phyloP scores from a whole-genome alignment of 164 flowering plant genomes.

The Macadamia integrifolia region DNA sequence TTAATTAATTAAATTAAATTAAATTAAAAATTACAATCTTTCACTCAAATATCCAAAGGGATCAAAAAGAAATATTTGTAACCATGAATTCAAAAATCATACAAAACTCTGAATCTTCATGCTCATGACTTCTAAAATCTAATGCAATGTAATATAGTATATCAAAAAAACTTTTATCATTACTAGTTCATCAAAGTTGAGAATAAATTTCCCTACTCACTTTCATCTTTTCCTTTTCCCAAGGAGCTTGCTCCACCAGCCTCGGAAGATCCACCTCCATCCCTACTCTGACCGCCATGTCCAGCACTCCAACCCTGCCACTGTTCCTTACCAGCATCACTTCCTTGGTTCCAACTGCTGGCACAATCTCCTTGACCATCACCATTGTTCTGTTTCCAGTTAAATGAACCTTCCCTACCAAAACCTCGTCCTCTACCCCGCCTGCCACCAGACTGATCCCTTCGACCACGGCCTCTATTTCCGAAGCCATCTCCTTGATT shows the following conservation, averaged over 20 bases:
- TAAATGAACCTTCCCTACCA: too few relatives aligned
- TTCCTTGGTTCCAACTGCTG: slow-evolving; percentile 20
- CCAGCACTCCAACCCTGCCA: slow-evolving; percentile 20
- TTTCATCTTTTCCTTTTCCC: neutral
- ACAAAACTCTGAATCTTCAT: too few relatives aligned
- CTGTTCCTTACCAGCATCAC: slow-evolving; percentile 9
- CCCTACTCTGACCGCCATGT: slow-evolving; percentile 14
- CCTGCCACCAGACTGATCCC: neutral
- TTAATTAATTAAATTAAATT: too few relatives aligned
- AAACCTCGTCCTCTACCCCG: neutral
- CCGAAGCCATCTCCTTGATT: neutral
- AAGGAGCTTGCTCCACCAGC: slow-evolving; percentile 5
- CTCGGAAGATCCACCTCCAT: neutral
- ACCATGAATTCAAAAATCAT: too few relatives aligned
- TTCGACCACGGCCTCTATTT: neutral
- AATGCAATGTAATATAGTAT: too few relatives aligned
- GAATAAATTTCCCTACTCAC: slow-evolving; percentile 9
- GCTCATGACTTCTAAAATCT: too few relatives aligned
- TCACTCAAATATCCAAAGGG: too few relatives aligned
- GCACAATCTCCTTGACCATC: neutral
- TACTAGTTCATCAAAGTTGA: neutral
- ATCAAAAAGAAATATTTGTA: too few relatives aligned
- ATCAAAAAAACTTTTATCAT: neutral
- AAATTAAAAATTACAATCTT: too few relatives aligned
- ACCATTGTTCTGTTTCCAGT: too few relatives aligned